Evolutionary conservation across 2,329 filamentous ascomycete genomes (phyloP).

Genomic region (Aschersonia sp.): DNA sequence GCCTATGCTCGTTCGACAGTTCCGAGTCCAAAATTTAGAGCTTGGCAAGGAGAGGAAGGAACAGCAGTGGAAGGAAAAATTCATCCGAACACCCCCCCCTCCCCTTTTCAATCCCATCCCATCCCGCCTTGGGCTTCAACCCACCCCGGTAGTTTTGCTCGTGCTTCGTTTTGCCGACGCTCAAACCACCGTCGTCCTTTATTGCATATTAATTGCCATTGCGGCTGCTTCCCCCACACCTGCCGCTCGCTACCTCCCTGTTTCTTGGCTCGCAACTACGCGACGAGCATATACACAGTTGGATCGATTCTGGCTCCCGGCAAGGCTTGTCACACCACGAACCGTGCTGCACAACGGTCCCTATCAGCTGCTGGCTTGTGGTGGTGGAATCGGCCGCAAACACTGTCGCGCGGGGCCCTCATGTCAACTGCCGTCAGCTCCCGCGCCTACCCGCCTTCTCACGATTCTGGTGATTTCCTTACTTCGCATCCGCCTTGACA

Average conservation of each 20-base stretch:
- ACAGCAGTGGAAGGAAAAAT: not conserved
- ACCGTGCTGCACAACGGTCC: not conserved
- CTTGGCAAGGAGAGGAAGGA: not conserved
- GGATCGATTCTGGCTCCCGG: not conserved
- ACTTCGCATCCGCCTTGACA: too few species aligned
- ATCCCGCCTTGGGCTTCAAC: not conserved
- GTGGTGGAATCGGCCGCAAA: not conserved
- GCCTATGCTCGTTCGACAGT: not conserved
- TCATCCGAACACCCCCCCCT: not conserved
- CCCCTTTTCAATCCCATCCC: not conserved
- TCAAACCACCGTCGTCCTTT: not conserved
- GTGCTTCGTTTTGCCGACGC: not conserved
- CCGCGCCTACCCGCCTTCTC: not conserved
- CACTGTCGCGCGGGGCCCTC: not conserved
- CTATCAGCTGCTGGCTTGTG: not conserved
- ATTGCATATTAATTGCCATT: not conserved
- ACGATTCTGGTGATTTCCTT: too few species aligned
- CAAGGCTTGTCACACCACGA: not conserved
- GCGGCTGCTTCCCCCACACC: not conserved
- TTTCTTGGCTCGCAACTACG: not conserved
- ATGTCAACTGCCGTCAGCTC: not conserved
- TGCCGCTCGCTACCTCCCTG: not conserved
- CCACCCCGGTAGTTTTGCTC: not conserved
- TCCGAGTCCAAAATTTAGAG: not conserved
- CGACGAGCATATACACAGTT: not conserved